Percentiles rank a stretch among this genome's conserved stretches.
These are phyloP conservation scores for Tetraselmis striata DNA, from an alignment of 139 green algal species.

Conservation along the genomic window DNA sequence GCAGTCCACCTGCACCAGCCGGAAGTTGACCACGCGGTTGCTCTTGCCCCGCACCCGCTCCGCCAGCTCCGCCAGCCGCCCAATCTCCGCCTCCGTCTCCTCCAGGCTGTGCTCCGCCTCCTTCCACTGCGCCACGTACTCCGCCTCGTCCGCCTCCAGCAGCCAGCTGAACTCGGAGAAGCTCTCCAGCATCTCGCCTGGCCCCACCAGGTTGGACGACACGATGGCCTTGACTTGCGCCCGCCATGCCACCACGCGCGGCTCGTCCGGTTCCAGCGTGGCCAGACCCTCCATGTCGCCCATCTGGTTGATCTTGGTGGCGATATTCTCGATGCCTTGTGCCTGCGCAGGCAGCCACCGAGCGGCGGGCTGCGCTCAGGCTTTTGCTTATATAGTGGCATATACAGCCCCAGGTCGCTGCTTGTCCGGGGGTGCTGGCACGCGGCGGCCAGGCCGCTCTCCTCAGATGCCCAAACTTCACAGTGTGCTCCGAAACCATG, in stretches of 20 bases:
- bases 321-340: background rate
- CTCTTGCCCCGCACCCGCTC: conserved; percentile 24
- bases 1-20: conserved; percentile 26
- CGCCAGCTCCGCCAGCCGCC: conserved; percentile 33
- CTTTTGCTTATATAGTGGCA: conserved; percentile 5
- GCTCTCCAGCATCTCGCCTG: conserved; percentile 15
- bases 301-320: background rate
- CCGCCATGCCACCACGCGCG: conserved; percentile 22
- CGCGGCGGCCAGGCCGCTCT: no score
- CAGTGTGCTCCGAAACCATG: no score
- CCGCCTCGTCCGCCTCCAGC: conserved; percentile 20
- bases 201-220: conserved; percentile 39
- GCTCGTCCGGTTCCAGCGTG: conserved; percentile 36
- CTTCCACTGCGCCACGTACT: conserved; percentile 42
- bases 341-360: background rate
- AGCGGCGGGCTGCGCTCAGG: conserved; percentile 21
- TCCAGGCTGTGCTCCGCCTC: conserved; percentile 39
- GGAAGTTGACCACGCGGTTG: conserved; percentile 42
- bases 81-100: conserved; percentile 50
- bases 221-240: conserved; percentile 24
- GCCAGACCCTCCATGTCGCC: conserved; percentile 25
- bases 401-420: no score
- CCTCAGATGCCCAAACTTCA: no score
- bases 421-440: no score
- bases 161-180: conserved; percentile 32